Evolutionary conservation across 2,329 filamentous ascomycete species (phyloP), one percentile per base, ranked within the genome.

Genomic region (Chaetothyriales sp.): DNA sequence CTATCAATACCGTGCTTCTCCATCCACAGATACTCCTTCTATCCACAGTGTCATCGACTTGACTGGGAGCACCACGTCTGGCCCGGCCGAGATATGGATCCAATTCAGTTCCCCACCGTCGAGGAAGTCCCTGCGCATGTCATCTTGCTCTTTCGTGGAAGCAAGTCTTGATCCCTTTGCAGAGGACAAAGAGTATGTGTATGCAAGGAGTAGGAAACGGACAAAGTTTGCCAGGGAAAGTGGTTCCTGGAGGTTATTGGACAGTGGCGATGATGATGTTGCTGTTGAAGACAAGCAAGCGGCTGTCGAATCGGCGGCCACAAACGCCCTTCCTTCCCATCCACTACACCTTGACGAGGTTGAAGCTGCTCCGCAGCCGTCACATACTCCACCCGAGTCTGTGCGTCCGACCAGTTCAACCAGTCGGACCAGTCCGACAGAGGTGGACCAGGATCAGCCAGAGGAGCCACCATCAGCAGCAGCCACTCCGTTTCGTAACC

Each of bases 161-260:
- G 44, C 51, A n/a, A 47, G 51, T 7, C 26, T 57, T n/a, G 57
- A 57, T n/a, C 49, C 52, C n/a, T 82, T 90, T 48, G 64, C 63
- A 12, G 81, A 86, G 53, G 83, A 84, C 22, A 79, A 84, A 63
- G 77, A 77, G 1, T 74, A 73, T 43, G 69, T 77, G 20, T 74
- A 69, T 36, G 78, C 76, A 4, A 78, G 73, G 60, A 79, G 78
- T 25, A 80, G 78, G 54, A 93, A 89, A 66, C 76, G 78, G 50
- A 79, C 82, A 6, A 79, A 80, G 44, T 84, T 84, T 64, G 78
- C 81, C 52, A 72, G 81, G 54, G 72, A 78, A 48, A 81, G 79
- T 60, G 76, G 73, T 26, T 72, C 78, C 25, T 95, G 90, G 90
- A 81, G 77, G 55, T 84, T 89, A 60, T 73, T 74, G 19, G 84